Evolutionary conservation across 345 rosid genomes (phyloP).

Genomic region (Excoecaria cochinchinensis): DNA sequence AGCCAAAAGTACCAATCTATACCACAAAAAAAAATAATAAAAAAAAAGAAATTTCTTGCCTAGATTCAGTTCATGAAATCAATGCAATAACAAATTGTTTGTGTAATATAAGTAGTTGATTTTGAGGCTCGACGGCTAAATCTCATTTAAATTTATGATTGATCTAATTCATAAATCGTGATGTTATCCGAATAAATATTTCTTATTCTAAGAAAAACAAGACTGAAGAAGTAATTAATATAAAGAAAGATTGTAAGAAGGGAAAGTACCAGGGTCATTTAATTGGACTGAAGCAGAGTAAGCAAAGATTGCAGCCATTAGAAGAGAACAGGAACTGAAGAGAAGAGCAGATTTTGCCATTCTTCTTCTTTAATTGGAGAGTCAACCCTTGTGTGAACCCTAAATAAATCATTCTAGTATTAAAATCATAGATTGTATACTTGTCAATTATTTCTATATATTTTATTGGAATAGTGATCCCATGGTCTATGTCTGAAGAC

Average conservation of each 20-base stretch:
- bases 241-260: neutral
- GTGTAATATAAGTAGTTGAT: no score
- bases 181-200: no score
- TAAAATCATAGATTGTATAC: constrained; percentile 2
- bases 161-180: no score
- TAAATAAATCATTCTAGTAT: neutral
- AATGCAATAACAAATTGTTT: no score
- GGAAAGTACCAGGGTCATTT: constrained; percentile 60
- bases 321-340: constrained; percentile 37
- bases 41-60: neutral
- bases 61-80: no score
- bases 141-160: no score
- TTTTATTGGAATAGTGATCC: neutral
- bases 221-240: neutral
- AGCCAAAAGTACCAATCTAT: constrained; percentile 88
- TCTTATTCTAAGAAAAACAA: neutral
- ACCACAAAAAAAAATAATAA: neutral
- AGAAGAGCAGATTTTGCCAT: constrained; percentile 17
- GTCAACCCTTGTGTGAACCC: constrained; percentile 23
- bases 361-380: neutral
- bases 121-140: no score
- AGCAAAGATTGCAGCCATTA: constrained; percentile 69
- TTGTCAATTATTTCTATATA: neutral
- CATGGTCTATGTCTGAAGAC: neutral
- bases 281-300: constrained; percentile 80